These are phyloP conservation scores for Trichoderma aggressivum DNA, from an alignment of 2,329 filamentous ascomycete species.

Conservation along the genomic window DNA sequence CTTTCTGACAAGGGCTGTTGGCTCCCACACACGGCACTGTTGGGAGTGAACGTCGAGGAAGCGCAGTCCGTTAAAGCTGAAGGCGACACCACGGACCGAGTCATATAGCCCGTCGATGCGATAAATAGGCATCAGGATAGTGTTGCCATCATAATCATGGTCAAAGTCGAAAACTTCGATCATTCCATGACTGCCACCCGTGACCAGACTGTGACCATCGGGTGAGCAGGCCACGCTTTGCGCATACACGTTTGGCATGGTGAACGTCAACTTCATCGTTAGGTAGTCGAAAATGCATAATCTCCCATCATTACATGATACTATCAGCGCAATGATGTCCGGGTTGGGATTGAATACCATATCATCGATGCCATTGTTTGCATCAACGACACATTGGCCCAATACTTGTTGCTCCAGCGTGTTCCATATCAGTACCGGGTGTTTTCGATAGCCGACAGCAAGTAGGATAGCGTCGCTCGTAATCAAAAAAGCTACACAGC, in stretches of 20 bases:
- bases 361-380: conserved; percentile 8
- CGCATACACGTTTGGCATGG: not conserved
- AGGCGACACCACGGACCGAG: not conserved
- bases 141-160: not conserved
- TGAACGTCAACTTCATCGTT: not conserved
- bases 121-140: not conserved
- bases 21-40: not conserved
- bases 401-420: not conserved
- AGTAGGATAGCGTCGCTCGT: not conserved
- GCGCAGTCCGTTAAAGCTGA: not conserved
- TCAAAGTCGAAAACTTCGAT: not conserved
- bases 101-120: not conserved
- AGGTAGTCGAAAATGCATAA: not conserved
- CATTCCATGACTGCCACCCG: not conserved
- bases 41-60: not conserved
- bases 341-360: conserved; percentile 3
- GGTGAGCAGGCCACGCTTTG: not conserved
- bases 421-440: not conserved
- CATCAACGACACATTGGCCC: not conserved
- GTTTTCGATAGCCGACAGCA: not conserved
- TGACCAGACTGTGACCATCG: not conserved
- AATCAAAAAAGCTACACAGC: not conserved
- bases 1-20: not conserved
- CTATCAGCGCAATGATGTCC: not conserved
- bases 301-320: not conserved